phyloP scores from a whole-genome alignment of 495 filamentous ascomycete species.

The Penicillium antarcticum region DNA sequence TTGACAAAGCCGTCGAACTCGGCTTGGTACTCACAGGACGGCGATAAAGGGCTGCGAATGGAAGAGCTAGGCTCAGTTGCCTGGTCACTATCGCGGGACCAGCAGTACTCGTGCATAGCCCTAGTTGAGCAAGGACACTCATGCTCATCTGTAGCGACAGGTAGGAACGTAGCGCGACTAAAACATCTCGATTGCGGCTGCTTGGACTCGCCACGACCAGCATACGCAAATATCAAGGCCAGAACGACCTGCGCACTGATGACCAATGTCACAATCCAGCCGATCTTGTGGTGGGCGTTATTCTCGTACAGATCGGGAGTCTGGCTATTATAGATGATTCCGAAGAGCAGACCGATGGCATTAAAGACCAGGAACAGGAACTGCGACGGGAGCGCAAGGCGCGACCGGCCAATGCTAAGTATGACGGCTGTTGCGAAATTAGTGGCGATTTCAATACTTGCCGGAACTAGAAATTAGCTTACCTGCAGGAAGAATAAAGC shows the following conservation, averaged over 20 bases:
- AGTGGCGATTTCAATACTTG: too few species aligned
- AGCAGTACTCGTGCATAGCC: conserved; percentile 53
- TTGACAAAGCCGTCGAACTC: conserved; percentile 53
- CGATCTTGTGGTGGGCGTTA: conserved; percentile 84
- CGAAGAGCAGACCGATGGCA: conserved; percentile 65
- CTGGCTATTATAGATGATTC: conserved; percentile 72
- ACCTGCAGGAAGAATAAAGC: conserved; percentile 81
- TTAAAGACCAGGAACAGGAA: conserved; percentile 73
- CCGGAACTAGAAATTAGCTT: conserved; percentile 29
- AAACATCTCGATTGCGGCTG: conserved; percentile 6
- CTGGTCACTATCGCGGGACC: conserved; percentile 85
- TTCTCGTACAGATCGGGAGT: conserved; percentile 87
- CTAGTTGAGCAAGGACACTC: conserved; percentile 35
- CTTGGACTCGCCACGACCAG: conserved; percentile 32
- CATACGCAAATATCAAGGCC: conserved; percentile 57
- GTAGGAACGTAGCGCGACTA: conserved; percentile 57
- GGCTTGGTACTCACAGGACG: conserved; percentile 50
- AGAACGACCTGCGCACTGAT: conserved; percentile 65
- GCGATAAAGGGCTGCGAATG: conserved; percentile 60
- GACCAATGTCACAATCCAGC: conserved; percentile 79
- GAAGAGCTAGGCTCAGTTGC: conserved; percentile 73
- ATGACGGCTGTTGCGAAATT: conserved; percentile 61
- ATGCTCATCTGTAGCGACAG: conserved; percentile 65
- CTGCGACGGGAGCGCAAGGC: conserved; percentile 67
- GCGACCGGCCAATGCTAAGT: conserved; percentile 78